These are phyloP conservation scores for Friedmanniomyces simplex DNA, from an alignment of 495 filamentous ascomycete genomes.

Conservation along the genomic window DNA sequence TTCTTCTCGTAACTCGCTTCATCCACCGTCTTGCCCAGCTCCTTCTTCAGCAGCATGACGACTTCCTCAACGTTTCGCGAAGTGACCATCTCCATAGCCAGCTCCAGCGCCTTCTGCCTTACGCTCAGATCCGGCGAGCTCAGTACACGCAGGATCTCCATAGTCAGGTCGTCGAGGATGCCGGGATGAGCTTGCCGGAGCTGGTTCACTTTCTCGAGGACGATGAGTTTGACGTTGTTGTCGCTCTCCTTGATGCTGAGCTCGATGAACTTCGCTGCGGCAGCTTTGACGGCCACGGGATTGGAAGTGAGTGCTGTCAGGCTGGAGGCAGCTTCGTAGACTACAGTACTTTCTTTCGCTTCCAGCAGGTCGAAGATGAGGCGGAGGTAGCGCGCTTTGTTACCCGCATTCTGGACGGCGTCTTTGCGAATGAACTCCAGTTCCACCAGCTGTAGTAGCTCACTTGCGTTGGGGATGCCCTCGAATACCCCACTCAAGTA, in stretches of 20 bases:
- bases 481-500: constrained; percentile 90
- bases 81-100: constrained; percentile 94
- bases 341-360: constrained; percentile 83
- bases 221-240: constrained; percentile 98
- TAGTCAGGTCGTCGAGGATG: constrained; percentile 87
- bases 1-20: constrained; percentile 98
- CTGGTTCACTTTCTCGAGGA: constrained; percentile 87
- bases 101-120: constrained; percentile 77
- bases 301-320: constrained; percentile 89
- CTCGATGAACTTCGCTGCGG: constrained; percentile 91
- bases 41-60: constrained; percentile 90
- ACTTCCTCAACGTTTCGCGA: constrained; percentile 99
- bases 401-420: constrained; percentile 84
- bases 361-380: constrained; percentile 96
- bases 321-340: constrained; percentile 98
- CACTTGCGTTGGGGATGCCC: constrained; percentile 85
- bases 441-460: constrained; percentile 84
- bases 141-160: constrained; percentile 96
- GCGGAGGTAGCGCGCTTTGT: constrained; percentile 88
- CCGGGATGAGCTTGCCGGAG: constrained; percentile 86
- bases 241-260: constrained; percentile 93
- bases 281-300: constrained; percentile 94
- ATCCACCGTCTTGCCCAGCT: constrained; percentile 93
- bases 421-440: constrained; percentile 97
- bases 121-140: constrained; percentile 96